Evolutionary conservation across 176 grass and related monocot species (phyloP).

Genomic region (Melocanna baccifera): DNA sequence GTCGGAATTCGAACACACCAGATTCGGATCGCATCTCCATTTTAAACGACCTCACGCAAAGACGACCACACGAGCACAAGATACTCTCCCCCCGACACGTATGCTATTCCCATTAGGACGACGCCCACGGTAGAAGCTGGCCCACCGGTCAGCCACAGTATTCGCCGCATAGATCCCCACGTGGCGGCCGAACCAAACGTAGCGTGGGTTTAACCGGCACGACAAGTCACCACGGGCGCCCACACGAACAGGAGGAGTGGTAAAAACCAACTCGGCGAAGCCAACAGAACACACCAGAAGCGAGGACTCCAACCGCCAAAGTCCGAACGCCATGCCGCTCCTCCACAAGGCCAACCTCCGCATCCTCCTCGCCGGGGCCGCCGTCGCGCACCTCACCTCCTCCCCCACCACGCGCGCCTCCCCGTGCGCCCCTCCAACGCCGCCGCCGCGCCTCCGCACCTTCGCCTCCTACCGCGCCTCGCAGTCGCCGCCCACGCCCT

Average conservation of each 20-base stretch:
- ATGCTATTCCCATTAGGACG: too few species aligned
- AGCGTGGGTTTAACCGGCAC: not conserved
- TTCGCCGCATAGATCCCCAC: not conserved
- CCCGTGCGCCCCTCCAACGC: not conserved
- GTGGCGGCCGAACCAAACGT: not conserved
- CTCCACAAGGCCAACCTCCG: conserved; percentile 53
- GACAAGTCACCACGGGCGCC: not conserved
- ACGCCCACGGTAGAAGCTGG: not conserved
- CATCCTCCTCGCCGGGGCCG: conserved; percentile 51
- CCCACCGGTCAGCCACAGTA: not conserved
- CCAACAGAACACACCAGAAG: not conserved
- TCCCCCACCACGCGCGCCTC: not conserved
- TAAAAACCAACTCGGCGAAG: not conserved
- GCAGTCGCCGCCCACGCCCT: not conserved
- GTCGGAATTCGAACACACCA: too few species aligned
- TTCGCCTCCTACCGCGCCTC: conserved; percentile 36
- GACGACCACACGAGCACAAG: not conserved
- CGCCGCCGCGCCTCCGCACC: conserved; percentile 32
- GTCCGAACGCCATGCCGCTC: conserved; percentile 40
- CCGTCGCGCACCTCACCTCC: conserved; percentile 38
- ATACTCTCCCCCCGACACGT: too few species aligned
- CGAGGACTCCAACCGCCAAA: conserved; percentile 19
- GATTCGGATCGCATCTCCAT: not conserved
- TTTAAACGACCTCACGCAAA: not conserved
- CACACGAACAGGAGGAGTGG: not conserved